Conservation (phyloP, 768 basidiomycete species). For the Amanita muscaria region DNA sequence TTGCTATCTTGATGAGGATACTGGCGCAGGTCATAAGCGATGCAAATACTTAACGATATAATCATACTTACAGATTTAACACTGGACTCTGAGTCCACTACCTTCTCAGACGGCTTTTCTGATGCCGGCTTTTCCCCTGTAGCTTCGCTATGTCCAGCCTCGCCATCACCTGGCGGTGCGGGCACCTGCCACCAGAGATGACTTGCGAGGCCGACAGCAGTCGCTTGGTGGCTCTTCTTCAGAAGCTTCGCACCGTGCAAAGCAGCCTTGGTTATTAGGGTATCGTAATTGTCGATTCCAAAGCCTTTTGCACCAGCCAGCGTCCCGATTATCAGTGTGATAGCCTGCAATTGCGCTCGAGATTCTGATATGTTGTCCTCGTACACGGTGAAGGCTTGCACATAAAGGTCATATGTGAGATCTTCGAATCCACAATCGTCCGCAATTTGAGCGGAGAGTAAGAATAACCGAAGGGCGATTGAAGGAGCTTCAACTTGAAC, state of each 20-base stretch:
- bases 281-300: conserved; percentile 91
- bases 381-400: conserved; percentile 96
- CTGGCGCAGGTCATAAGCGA: conserved; percentile 25
- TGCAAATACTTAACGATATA: neutral
- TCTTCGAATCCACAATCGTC: conserved; percentile 96
- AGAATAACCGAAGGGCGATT: conserved; percentile 90
- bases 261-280: conserved; percentile 97
- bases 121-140: conserved; percentile 24
- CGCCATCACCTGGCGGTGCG: conserved; percentile 23
- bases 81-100: conserved; percentile 33
- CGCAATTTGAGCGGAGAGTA: conserved; percentile 90
- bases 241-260: conserved; percentile 91
- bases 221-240: conserved; percentile 98
- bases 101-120: conserved; percentile 30
- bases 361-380: conserved; percentile 97
- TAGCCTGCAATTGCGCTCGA: conserved; percentile 93
- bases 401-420: conserved; percentile 94
- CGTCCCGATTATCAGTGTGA: conserved; percentile 89
- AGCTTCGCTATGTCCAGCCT: conserved; percentile 25
- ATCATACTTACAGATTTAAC: conserved; percentile 46
- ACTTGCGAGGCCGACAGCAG: conserved; percentile 88
- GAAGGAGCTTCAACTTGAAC: conserved; percentile 88
- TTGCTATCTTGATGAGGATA: conserved; percentile 92
- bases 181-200: conserved; percentile 98
- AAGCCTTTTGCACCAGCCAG: conserved; percentile 88